These are phyloP conservation scores for Clonostachys rhizophaga DNA, from an alignment of 2,329 filamentous ascomycete genomes.

Conservation along the genomic window DNA sequence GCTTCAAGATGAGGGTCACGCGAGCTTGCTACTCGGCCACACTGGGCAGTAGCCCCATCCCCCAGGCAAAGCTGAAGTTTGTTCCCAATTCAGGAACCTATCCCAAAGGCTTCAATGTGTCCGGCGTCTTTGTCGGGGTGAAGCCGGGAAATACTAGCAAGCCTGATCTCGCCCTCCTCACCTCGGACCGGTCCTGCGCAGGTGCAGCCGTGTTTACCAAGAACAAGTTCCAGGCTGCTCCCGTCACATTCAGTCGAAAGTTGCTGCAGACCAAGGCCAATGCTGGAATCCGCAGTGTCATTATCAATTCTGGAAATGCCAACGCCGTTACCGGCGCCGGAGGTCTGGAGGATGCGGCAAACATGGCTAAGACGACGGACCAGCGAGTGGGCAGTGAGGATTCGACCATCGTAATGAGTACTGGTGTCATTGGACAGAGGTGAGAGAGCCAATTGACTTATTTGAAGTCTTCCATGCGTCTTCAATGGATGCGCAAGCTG, in stretches of 20 bases:
- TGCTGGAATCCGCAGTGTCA: slow-evolving; percentile 69
- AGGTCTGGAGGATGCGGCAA: slow-evolving; percentile 80
- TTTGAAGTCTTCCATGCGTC: not conserved
- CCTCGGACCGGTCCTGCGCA: slow-evolving; percentile 79
- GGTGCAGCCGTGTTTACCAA: slow-evolving; percentile 94
- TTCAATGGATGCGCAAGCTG: not conserved
- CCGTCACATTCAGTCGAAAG: slow-evolving; percentile 78
- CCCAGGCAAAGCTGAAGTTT: slow-evolving; percentile 83
- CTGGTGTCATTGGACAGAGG: slow-evolving; percentile 94
- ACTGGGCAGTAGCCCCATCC: slow-evolving; percentile 38
- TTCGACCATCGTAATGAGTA: slow-evolving; percentile 93
- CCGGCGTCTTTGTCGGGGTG: slow-evolving; percentile 86
- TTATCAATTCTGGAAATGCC: slow-evolving; percentile 94
- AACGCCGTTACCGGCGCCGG: slow-evolving; percentile 94
- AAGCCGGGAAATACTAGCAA: slow-evolving; percentile 90
- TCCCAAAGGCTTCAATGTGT: slow-evolving; percentile 82
- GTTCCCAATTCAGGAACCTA: slow-evolving; percentile 82
- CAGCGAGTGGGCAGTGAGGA: slow-evolving; percentile 43
- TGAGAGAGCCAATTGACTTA: slow-evolving; percentile 21
- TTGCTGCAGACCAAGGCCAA: slow-evolving; percentile 65
- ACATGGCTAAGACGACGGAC: slow-evolving; percentile 79
- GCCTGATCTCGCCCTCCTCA: slow-evolving; percentile 84
- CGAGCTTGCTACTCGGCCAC: slow-evolving; percentile 24
- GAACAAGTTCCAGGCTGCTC: slow-evolving; percentile 97
- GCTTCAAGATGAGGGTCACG: slow-evolving; percentile 20